Conservation (phyloP, 176 grass and related monocot genomes). For the Puya raimondii region DNA sequence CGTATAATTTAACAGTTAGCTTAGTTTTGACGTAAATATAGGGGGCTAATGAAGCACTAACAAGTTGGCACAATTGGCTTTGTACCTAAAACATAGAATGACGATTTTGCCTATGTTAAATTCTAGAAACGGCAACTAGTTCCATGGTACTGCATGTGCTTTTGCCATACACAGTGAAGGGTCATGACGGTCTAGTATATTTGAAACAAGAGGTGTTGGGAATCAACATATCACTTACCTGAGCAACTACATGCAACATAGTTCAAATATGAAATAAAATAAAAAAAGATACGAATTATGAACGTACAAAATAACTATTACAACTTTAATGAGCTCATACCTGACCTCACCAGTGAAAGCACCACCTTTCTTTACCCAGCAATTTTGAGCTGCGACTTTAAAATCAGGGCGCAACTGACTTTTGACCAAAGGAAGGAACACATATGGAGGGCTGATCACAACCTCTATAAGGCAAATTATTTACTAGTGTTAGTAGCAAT, state of each 20-base stretch:
- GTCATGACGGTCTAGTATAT: too few relatives aligned
- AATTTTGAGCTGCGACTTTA: conserved; percentile 92
- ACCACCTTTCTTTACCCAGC: conserved; percentile 97
- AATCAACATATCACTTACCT: too few relatives aligned
- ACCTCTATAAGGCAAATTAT: conserved; percentile 46
- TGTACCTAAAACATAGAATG: too few relatives aligned
- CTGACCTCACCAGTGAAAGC: conserved; percentile 92
- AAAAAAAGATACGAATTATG: background rate
- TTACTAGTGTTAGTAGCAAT: background rate
- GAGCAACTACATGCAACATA: background rate
- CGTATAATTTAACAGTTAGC: too few relatives aligned
- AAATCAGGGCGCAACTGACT: conserved; percentile 52
- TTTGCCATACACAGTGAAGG: too few relatives aligned
- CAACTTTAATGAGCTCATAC: conserved; percentile 17
- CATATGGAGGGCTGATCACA: conserved; percentile 79
- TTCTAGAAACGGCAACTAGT: too few relatives aligned
- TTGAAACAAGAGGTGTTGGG: too few relatives aligned
- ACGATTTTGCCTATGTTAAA: too few relatives aligned
- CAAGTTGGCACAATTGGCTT: too few relatives aligned
- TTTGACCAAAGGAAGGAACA: conserved; percentile 73
- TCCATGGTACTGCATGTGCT: too few relatives aligned
- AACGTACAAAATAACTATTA: background rate
- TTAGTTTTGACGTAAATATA: too few relatives aligned
- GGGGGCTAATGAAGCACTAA: too few relatives aligned
- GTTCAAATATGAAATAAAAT: background rate